A percentile compares a stretch with the other conserved stretches of the same genome.
phyloP scores from a whole-genome alignment of 2,329 filamentous ascomycete genomes.

The Epichloe brachyelytri region DNA sequence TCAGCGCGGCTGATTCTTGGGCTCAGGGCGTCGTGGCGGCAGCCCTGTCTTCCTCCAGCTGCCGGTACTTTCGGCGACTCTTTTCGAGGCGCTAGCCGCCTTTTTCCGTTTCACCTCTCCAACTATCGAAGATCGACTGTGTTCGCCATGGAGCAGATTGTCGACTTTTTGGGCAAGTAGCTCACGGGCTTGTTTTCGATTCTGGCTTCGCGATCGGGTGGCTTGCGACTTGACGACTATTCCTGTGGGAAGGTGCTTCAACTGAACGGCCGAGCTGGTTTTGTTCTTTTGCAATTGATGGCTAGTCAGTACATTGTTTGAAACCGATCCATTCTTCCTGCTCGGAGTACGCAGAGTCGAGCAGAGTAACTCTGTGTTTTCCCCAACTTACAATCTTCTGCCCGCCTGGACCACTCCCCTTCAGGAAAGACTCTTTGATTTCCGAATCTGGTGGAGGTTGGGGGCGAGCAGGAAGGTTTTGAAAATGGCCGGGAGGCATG shows the following conservation, averaged over 20 bases:
- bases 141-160: constrained; percentile 55
- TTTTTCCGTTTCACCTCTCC: constrained; percentile 50
- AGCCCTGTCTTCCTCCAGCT: constrained; percentile 38
- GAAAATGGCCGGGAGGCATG: constrained; percentile 14
- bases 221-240: constrained; percentile 90
- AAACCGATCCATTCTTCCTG: too few species aligned
- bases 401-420: constrained; percentile 82
- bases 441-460: constrained; percentile 62
- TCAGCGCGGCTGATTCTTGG: not conserved
- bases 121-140: constrained; percentile 53
- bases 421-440: constrained; percentile 74
- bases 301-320: not conserved
- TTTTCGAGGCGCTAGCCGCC: constrained; percentile 73
- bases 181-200: constrained; percentile 70
- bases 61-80: constrained; percentile 63
- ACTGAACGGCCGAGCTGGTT: constrained; percentile 86
- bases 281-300: constrained; percentile 53
- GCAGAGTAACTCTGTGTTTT: not conserved
- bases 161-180: constrained; percentile 67
- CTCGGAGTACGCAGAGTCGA: too few species aligned
- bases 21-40: constrained; percentile 3
- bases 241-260: constrained; percentile 81
- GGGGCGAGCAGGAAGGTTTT: constrained; percentile 62
- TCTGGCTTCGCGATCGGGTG: constrained; percentile 75
- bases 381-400: constrained; percentile 67